A percentile compares a stretch with the other conserved stretches of the same genome.
Conservation (phyloP, 1,284 basidiomycete genomes). For the Wallemia ichthyophaga region DNA sequence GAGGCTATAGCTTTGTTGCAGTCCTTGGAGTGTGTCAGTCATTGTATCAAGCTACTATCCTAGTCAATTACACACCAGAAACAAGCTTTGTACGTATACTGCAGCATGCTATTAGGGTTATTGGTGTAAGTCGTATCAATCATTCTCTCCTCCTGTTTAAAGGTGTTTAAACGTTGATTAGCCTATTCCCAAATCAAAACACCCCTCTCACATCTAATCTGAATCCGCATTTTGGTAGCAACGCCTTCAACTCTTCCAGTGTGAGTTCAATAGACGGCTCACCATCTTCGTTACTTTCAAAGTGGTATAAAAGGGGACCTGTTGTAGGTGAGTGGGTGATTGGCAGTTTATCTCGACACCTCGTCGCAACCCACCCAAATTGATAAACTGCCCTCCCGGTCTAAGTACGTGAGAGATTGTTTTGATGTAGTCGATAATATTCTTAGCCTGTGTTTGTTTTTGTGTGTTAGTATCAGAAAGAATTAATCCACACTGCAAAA, state of each 20-base stretch:
- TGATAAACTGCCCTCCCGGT: slow-evolving; percentile 68
- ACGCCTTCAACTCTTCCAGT: slow-evolving; percentile 52
- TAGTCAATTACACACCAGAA: slow-evolving; percentile 11
- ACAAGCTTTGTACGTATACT: slow-evolving; percentile 44
- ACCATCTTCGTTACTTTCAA: slow-evolving; percentile 50
- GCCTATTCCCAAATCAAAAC: background rate
- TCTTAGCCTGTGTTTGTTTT: slow-evolving; percentile 33
- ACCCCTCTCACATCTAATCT: slow-evolving; percentile 36
- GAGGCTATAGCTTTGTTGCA: background rate
- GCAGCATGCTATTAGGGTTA: slow-evolving; percentile 53
- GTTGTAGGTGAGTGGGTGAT: slow-evolving; percentile 4
- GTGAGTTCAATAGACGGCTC: slow-evolving; percentile 66
- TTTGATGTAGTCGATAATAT: slow-evolving; percentile 62
- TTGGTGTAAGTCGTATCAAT: slow-evolving; percentile 66
- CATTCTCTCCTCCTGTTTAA: slow-evolving; percentile 42
- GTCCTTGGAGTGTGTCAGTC: background rate
- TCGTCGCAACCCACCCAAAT: slow-evolving; percentile 27
- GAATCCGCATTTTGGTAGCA: slow-evolving; percentile 51
- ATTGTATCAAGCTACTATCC: too few species aligned
- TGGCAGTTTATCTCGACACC: background rate
- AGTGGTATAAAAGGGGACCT: slow-evolving; percentile 89
- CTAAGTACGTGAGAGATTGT: slow-evolving; percentile 49
- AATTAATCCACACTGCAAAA: background rate
- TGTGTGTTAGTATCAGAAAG: slow-evolving; percentile 1
- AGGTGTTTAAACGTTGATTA: background rate